A percentile compares a stretch with the other conserved stretches of the same genome.
phyloP scores from a whole-genome alignment of 768 basidiomycete species.

The Omphalotus guepiniiformis region DNA sequence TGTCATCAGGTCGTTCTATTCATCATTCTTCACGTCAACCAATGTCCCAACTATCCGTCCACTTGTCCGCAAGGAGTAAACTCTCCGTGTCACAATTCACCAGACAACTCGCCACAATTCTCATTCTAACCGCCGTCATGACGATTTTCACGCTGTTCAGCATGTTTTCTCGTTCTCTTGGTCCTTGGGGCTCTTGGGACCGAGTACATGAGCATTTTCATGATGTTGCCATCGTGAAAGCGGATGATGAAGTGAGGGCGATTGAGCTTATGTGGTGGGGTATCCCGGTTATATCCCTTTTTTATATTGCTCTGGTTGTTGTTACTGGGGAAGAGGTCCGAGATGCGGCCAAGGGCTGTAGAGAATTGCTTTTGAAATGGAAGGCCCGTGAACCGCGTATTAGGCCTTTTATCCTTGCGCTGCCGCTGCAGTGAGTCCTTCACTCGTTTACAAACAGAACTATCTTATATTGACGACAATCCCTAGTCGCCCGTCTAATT shows the following conservation, averaged over 20 bases:
- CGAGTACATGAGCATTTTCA: background rate
- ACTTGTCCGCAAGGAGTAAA: background rate
- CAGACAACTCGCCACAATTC: background rate
- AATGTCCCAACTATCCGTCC: background rate
- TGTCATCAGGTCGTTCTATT: background rate
- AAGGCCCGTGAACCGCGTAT: background rate
- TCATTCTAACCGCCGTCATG: background rate
- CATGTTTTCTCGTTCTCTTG: conserved; percentile 1
- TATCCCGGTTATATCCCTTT: background rate
- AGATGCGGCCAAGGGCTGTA: background rate
- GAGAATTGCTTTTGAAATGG: background rate
- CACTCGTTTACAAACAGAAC: no score
- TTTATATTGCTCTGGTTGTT: conserved; percentile 2
- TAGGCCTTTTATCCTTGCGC: background rate
- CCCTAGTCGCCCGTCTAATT: no score
- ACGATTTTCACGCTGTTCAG: conserved; percentile 4
- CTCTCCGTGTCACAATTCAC: background rate
- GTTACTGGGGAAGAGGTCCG: conserved; percentile 2
- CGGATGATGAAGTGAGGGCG: background rate
- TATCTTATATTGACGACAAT: no score
- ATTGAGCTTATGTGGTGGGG: conserved; percentile 6
- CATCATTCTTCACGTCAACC: background rate
- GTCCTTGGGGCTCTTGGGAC: background rate
- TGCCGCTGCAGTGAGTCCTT: conserved; percentile 5
- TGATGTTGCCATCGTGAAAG: conserved; percentile 3